Evolutionary conservation across 2,329 filamentous ascomycete genomes (phyloP).

Genomic region (Cercospora zeina): DNA sequence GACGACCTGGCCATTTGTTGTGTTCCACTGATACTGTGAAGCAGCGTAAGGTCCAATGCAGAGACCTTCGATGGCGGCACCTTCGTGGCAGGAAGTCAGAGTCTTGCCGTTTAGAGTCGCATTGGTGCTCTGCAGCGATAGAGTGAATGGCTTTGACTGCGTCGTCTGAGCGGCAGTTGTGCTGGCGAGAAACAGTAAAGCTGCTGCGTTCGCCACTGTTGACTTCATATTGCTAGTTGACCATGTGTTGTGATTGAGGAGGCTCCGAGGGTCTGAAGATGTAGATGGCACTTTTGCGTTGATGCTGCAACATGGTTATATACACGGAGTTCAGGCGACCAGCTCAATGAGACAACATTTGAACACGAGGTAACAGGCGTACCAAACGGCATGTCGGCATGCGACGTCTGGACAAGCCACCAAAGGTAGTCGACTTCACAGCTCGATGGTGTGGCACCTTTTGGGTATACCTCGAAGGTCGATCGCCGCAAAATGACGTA

Average conservation of each 20-base stretch:
- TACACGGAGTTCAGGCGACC: slow-evolving; percentile 5
- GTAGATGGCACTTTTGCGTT: not conserved
- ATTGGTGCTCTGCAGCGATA: slow-evolving; percentile 46
- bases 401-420: not conserved
- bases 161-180: slow-evolving; percentile 37
- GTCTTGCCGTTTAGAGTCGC: slow-evolving; percentile 42
- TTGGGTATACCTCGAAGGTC: not conserved
- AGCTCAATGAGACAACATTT: not conserved
- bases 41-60: slow-evolving; percentile 39
- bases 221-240: slow-evolving; percentile 24
- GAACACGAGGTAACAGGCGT: slow-evolving; percentile 4
- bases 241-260: not conserved
- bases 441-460: not conserved
- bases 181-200: slow-evolving; percentile 31
- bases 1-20: slow-evolving; percentile 18
- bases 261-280: not conserved
- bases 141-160: slow-evolving; percentile 48
- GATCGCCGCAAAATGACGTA: slow-evolving; percentile 4
- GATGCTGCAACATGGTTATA: not conserved
- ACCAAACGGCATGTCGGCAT: slow-evolving; percentile 2
- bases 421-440: not conserved
- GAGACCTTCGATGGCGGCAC: slow-evolving; percentile 52
- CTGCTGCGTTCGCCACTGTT: slow-evolving; percentile 15
- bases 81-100: slow-evolving; percentile 50
- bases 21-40: slow-evolving; percentile 31